Base-by-base conservation (phyloP, 192 early-diverging fungal species). In the Umbelopsis sp. region DNA sequence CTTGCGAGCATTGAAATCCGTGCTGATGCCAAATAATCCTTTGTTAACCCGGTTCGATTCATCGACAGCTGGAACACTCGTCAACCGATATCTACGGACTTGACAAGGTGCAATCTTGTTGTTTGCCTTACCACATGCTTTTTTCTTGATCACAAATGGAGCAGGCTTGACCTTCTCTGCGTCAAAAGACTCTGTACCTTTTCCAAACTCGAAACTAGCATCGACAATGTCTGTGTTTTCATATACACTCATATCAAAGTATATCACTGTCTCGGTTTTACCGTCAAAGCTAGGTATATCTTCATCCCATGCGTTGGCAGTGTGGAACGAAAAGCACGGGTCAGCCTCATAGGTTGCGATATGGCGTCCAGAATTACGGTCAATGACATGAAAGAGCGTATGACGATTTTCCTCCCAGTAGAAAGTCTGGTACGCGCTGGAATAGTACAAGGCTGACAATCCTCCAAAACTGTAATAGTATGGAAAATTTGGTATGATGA, bases 281-380 rank as follows among this genome's bases (percentile, higher is more conserved):
- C 75, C 79, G 26, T 59, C 83, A 50, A 71, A 72, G 22, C 68
- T 41, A 25, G 34, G 31, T 4, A 71, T 45, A 3, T 71, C 71
- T 34, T 80, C 77, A 62, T 86, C 85, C 70, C 73, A 86, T 0
- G 83, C 85, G 34, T 86, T 84, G 38, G 77, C 74, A 53, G 77
- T 75, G 68, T 86, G 85, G 66, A 84, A 80, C 14, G 81, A 45
- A 65, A 82, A 86, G 16, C 74, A 82, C 14, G 82, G 67, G 11
- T 75, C 80, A 26, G 71, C 54, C 12, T 79, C 76, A 65, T 84
- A 86, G 6, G 80, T 76, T 45, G 81, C 83, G 2, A 86, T 75
- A 50, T 82, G 77, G 1, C 72, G 54, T n/a, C 81, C 72, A 45
- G 71, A 62, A 14, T 72, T 69, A n/a, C 83, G 76, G 34, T 79